phyloP scores from a whole-genome alignment of 306 rosid genomes.

The Lablab purpureus region DNA sequence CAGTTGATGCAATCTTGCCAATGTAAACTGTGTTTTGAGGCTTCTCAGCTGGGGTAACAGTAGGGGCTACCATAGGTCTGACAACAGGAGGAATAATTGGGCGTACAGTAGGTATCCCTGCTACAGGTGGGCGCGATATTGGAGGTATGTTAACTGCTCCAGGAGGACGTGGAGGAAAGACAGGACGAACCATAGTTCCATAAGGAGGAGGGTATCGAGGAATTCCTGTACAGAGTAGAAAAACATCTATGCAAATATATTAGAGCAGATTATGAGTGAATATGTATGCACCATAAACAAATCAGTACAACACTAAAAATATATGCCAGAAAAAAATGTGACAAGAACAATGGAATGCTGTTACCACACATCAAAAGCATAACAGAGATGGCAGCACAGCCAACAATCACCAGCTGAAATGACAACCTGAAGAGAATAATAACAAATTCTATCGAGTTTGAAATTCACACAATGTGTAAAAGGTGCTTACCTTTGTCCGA shows the following conservation, averaged over 20 bases:
- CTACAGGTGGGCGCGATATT: conserved; percentile 78
- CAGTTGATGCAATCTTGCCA: conserved; percentile 92
- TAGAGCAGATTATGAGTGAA: conserved; percentile 57
- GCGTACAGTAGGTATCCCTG: conserved; percentile 83
- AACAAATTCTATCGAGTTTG: conserved; percentile 65
- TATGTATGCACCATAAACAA: conserved; percentile 30
- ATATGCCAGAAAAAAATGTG: conserved; percentile 44
- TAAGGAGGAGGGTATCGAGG: conserved; percentile 86
- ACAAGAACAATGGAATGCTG: conserved; percentile 60
- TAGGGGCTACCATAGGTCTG: conserved; percentile 79
- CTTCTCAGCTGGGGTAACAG: conserved; percentile 80
- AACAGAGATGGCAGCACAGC: conserved; percentile 92
- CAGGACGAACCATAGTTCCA: conserved; percentile 76
- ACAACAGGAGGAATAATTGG: conserved; percentile 77
- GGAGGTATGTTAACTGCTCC: conserved; percentile 82
- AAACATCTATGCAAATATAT: conserved; percentile 75
- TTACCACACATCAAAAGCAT: conserved; percentile 94
- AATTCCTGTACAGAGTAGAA: conserved; percentile 78
- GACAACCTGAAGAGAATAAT: conserved; percentile 86
- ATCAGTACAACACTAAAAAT: conserved; percentile 48
- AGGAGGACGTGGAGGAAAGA: conserved; percentile 77
- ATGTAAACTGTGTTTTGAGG: conserved; percentile 87
- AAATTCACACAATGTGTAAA: conserved; percentile 58
- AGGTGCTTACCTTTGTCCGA: conserved; percentile 78
- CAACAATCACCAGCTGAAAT: conserved; percentile 92